These are phyloP conservation scores for Pseudozyma sp. DNA, from an alignment of 1,284 basidiomycete species.

Conservation along the genomic window DNA sequence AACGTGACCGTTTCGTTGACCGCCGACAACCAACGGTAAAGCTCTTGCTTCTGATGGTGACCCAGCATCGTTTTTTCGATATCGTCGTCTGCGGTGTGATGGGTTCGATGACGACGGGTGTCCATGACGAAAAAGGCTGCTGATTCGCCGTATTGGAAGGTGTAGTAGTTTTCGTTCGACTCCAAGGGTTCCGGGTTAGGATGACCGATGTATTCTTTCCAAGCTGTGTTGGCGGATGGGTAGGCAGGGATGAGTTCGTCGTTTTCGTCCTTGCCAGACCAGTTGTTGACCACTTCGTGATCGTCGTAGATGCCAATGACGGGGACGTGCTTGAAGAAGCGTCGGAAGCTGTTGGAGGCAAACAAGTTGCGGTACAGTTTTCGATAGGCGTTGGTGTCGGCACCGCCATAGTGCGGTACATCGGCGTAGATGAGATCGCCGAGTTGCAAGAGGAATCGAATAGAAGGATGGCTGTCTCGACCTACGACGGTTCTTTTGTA, in stretches of 20 bases:
- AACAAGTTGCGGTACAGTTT: constrained; percentile 68
- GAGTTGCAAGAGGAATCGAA: constrained; percentile 69
- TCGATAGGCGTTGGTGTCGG: constrained; percentile 53
- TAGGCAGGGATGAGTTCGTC: constrained; percentile 73
- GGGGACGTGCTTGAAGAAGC: constrained; percentile 63
- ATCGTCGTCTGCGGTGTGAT: constrained; percentile 70
- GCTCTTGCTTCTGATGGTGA: constrained; percentile 75
- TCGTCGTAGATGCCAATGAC: constrained; percentile 67
- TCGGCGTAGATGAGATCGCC: constrained; percentile 81
- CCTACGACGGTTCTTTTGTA: constrained; percentile 66
- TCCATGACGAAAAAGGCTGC: constrained; percentile 83
- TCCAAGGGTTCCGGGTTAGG: constrained; percentile 75
- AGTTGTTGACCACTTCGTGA: constrained; percentile 68
- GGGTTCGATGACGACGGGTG: constrained; percentile 77
- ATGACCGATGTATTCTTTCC: constrained; percentile 76
- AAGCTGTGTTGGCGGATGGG: constrained; percentile 76
- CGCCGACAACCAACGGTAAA: constrained; percentile 76
- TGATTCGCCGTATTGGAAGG: constrained; percentile 62
- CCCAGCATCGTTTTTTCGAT: constrained; percentile 79
- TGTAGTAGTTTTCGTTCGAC: constrained; percentile 75
- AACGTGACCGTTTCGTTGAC: constrained; percentile 81
- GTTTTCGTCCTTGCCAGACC: constrained; percentile 73
- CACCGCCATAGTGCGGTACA: constrained; percentile 72
- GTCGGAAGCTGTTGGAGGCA: constrained; percentile 62
- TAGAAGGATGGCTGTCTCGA: constrained; percentile 53